Conservation (phyloP, 495 filamentous ascomycete genomes). For the Letharia lupina region DNA sequence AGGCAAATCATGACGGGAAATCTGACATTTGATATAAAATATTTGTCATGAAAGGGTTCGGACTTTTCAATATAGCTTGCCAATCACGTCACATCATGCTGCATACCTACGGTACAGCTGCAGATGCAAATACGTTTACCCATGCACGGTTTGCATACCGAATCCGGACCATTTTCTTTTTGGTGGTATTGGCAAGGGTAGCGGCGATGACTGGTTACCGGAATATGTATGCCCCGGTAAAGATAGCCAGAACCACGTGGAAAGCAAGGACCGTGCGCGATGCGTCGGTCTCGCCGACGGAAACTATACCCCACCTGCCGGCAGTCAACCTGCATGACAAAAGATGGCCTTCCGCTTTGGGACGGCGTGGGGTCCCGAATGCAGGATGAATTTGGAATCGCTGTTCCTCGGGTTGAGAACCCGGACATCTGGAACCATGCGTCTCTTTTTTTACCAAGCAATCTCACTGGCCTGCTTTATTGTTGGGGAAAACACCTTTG, state of each 20-base stretch:
- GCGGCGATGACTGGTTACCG: neutral
- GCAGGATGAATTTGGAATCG: conserved; percentile 2
- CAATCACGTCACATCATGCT: neutral
- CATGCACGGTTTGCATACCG: neutral
- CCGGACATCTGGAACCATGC: neutral
- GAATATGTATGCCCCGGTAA: neutral
- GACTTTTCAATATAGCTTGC: neutral
- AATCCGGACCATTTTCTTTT: neutral
- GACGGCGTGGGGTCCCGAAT: neutral
- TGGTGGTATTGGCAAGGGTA: too few species aligned
- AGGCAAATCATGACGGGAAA: neutral
- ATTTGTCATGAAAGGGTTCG: neutral
- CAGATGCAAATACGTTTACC: neutral
- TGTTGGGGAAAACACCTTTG: neutral
- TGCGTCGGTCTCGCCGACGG: neutral
- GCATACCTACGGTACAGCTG: neutral
- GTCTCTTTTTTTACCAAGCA: neutral
- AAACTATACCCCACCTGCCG: neutral
- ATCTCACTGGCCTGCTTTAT: neutral
- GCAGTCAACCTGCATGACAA: neutral
- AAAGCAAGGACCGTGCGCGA: neutral
- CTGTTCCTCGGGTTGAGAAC: neutral
- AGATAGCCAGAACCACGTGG: neutral
- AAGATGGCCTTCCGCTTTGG: neutral
- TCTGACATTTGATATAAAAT: neutral